These are phyloP conservation scores for Cenchrus purpureus DNA, from an alignment of 176 grass and related monocot species.

Conservation along the genomic window DNA sequence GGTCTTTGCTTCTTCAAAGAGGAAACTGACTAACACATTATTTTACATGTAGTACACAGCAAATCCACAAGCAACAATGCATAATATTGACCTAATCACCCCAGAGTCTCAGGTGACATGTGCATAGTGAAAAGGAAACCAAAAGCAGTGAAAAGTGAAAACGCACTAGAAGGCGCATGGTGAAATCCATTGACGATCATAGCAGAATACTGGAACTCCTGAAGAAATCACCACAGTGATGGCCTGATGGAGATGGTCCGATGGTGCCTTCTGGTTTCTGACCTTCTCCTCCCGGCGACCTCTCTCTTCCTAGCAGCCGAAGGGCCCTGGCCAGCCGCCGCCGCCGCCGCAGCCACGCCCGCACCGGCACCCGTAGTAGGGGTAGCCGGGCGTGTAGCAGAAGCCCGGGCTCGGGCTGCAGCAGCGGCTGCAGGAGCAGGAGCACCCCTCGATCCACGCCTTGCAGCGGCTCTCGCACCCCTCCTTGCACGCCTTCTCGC, in stretches of 20 bases:
- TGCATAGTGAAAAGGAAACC: background rate
- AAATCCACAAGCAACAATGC: background rate
- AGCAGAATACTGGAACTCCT: background rate
- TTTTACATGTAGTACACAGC: background rate
- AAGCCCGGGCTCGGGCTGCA: background rate
- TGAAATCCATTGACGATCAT: background rate
- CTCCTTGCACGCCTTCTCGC: constrained; percentile 47
- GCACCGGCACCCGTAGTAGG: background rate
- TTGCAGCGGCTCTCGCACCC: constrained; percentile 44
- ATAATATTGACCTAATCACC: background rate
- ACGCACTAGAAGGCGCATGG: background rate
- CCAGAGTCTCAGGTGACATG: background rate
- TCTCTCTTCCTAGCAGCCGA: constrained; percentile 12
- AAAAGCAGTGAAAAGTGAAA: background rate
- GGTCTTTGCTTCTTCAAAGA: background rate
- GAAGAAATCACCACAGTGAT: background rate
- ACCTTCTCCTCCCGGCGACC: constrained; percentile 9
- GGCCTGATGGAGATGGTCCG: constrained; percentile 11
- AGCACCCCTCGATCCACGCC: constrained; percentile 9
- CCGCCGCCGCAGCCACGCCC: background rate
- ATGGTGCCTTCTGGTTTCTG: too few species aligned
- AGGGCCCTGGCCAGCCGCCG: background rate
- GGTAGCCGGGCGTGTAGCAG: constrained; percentile 26
- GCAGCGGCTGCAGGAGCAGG: background rate
- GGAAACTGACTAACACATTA: background rate